These are phyloP conservation scores for Phyllosticta citribraziliensis DNA, from an alignment of 2,329 filamentous ascomycete species.

Conservation along the genomic window DNA sequence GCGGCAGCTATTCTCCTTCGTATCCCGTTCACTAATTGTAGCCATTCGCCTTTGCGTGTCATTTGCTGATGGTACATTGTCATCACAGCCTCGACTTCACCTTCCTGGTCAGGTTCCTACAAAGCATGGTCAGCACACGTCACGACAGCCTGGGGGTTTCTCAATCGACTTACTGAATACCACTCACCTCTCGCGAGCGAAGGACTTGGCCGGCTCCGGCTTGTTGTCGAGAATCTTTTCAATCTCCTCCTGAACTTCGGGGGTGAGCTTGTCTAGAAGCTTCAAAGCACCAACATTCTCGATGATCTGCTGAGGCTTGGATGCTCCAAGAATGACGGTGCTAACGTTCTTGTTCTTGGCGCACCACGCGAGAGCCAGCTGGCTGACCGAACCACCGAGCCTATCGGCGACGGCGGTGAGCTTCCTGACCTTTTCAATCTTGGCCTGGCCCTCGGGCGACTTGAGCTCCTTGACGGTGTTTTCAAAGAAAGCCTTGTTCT, in stretches of 20 bases:
- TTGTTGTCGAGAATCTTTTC: constrained; percentile 31
- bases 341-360: constrained; percentile 50
- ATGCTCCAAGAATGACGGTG: constrained; percentile 47
- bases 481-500: constrained; percentile 48
- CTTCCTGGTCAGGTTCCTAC: not conserved
- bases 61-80: not conserved
- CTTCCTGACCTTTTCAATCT: constrained; percentile 50
- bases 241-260: constrained; percentile 31
- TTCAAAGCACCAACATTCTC: constrained; percentile 40
- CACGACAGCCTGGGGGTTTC: not conserved
- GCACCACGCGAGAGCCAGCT: constrained; percentile 50
- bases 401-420: constrained; percentile 41
- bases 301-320: constrained; percentile 39
- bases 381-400: constrained; percentile 38
- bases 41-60: not conserved
- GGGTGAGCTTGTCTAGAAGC: constrained; percentile 30
- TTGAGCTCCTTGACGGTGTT: constrained; percentile 44
- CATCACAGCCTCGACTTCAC: not conserved
- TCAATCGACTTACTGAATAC: not conserved
- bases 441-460: constrained; percentile 39
- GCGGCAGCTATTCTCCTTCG: not conserved
- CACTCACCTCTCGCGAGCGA: constrained; percentile 14
- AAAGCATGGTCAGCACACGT: not conserved
- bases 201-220: constrained; percentile 18
- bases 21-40: not conserved